Evolutionary conservation across 495 filamentous ascomycete species (phyloP).

Genomic region (Alectoria sarmentosa): DNA sequence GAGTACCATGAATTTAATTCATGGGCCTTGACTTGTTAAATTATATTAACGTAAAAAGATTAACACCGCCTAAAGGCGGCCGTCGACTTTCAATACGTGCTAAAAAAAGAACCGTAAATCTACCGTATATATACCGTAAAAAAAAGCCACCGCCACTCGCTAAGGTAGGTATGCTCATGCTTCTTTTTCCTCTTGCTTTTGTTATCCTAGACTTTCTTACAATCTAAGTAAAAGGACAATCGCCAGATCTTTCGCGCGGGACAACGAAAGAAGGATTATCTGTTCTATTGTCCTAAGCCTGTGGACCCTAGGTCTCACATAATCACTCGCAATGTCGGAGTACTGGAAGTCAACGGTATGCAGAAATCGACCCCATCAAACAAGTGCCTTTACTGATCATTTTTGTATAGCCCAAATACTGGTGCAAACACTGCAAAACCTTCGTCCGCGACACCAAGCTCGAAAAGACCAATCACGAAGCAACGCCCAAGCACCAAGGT

Average conservation of each 20-base stretch:
- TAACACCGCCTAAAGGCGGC: too few species aligned
- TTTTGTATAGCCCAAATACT: conserved; percentile 63
- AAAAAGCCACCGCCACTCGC: too few species aligned
- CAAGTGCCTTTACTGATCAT: conserved; percentile 20
- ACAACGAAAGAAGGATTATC: neutral
- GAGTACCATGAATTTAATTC: too few species aligned
- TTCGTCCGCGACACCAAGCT: conserved; percentile 90
- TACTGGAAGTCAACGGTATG: conserved; percentile 96
- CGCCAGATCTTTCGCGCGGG: too few species aligned
- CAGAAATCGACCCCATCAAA: conserved; percentile 1
- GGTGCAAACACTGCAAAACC: conserved; percentile 94
- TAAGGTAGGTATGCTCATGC: too few species aligned
- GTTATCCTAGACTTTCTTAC: neutral
- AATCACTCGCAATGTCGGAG: conserved; percentile 58
- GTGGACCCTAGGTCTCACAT: neutral
- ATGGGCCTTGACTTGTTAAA: too few species aligned
- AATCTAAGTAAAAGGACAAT: neutral
- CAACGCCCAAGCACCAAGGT: conserved; percentile 80
- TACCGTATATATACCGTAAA: too few species aligned
- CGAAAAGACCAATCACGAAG: conserved; percentile 84
- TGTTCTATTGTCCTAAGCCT: neutral
- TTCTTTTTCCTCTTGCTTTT: neutral
- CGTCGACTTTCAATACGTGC: too few species aligned
- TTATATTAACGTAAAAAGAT: too few species aligned
- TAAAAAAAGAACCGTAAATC: too few species aligned